Conservation (phyloP, 2,329 filamentous ascomycete genomes). For the Cytospora mali region DNA sequence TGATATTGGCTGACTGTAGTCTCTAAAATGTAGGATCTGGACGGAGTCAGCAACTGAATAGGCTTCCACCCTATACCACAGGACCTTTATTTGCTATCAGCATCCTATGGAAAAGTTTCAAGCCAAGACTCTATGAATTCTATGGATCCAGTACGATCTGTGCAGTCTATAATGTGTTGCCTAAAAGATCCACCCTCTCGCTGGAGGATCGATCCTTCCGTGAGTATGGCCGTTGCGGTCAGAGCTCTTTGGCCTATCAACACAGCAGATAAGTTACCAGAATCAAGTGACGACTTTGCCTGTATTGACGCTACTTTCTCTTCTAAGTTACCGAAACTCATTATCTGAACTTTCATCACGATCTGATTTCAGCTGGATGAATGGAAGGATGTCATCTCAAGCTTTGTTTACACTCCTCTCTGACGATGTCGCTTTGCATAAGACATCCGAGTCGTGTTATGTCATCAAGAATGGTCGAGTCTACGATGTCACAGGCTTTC, state of each 20-base stretch:
- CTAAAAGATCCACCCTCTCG: background rate
- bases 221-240: background rate
- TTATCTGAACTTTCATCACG: background rate
- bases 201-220: background rate
- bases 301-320: background rate
- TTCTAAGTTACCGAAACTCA: background rate
- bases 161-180: background rate
- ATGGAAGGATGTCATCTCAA: background rate
- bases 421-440: background rate
- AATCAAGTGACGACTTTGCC: background rate
- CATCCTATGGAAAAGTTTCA: background rate
- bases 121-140: background rate
- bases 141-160: too few species aligned
- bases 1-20: background rate
- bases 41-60: background rate
- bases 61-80: background rate
- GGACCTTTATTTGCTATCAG: background rate
- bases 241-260: background rate
- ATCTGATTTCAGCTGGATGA: background rate
- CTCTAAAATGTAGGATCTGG: background rate
- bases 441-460: constrained; percentile 35
- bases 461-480: constrained; percentile 37
- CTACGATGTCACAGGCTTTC: constrained; percentile 42
- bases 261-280: background rate
- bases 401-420: background rate